Conservation (phyloP, 1,139 yeast genomes). For the Suhomyces kunorum region DNA sequence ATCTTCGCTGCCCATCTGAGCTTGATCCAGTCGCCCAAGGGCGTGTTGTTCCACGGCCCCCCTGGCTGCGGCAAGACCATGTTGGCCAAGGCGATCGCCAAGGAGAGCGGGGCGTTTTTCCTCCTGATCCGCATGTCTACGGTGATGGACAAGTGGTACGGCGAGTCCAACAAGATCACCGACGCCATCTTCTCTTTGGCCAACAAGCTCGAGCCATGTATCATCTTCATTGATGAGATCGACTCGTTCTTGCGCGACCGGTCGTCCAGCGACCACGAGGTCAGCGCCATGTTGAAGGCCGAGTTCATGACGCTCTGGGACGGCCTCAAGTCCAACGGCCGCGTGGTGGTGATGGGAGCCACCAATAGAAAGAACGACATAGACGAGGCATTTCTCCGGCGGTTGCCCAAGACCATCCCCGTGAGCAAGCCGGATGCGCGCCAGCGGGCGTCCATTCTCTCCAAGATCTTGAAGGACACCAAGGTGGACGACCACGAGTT, state of each 20-base stretch:
- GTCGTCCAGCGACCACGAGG: conserved; percentile 85
- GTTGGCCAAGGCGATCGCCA: conserved; percentile 94
- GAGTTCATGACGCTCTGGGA: conserved; percentile 99
- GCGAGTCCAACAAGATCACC: conserved; percentile 91
- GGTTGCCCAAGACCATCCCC: conserved; percentile 90
- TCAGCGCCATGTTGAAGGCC: conserved; percentile 92
- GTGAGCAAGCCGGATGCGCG: conserved; percentile 68
- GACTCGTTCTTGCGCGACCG: conserved; percentile 92
- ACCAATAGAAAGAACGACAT: conserved; percentile 92
- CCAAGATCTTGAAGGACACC: conserved; percentile 66
- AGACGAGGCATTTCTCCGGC: conserved; percentile 86
- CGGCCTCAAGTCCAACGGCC: conserved; percentile 76
- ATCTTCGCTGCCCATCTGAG: conserved; percentile 62
- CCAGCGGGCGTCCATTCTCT: conserved; percentile 71
- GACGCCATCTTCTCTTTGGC: conserved; percentile 94
- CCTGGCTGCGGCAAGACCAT: conserved; percentile 98
- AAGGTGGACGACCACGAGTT: conserved; percentile 57
- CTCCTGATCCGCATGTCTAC: conserved; percentile 91
- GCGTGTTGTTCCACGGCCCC: conserved; percentile 90
- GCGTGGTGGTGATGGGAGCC: conserved; percentile 89
- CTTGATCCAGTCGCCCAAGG: conserved; percentile 86
- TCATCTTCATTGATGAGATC: conserved; percentile 92
- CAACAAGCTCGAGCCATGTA: conserved; percentile 87
- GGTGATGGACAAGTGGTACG: conserved; percentile 97
- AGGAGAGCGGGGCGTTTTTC: conserved; percentile 90